Percentiles rank a stretch among this genome's conserved stretches.
phyloP scores from a whole-genome alignment of 1,139 yeast species.

The Spathaspora sp. region DNA sequence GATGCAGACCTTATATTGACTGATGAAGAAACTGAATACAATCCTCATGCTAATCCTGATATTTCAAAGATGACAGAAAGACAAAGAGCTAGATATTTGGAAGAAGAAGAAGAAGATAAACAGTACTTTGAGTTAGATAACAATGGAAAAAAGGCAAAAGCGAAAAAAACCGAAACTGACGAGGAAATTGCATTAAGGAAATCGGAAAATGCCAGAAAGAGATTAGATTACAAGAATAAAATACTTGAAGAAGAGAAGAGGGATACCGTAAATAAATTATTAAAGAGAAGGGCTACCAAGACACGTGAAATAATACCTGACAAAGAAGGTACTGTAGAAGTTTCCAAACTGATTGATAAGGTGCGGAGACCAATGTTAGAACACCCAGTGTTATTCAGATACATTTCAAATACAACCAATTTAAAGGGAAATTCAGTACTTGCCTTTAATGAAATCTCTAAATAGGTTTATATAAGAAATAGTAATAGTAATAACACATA shows the following conservation, averaged over 20 bases:
- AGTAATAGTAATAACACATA: slow-evolving; percentile 1
- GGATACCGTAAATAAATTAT: slow-evolving; percentile 81
- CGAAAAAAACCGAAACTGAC: slow-evolving; percentile 62
- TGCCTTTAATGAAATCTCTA: slow-evolving; percentile 15
- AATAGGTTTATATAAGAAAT: background rate
- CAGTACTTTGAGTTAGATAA: slow-evolving; percentile 26
- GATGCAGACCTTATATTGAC: slow-evolving; percentile 43
- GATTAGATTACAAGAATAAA: slow-evolving; percentile 82
- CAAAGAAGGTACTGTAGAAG: slow-evolving; percentile 35
- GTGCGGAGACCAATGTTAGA: slow-evolving; percentile 35
- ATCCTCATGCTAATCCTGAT: slow-evolving; percentile 45
- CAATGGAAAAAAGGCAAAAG: slow-evolving; percentile 26
- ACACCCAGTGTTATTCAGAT: slow-evolving; percentile 34
- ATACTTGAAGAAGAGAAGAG: slow-evolving; percentile 88
- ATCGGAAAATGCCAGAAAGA: slow-evolving; percentile 85
- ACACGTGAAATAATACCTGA: slow-evolving; percentile 42
- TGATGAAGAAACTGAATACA: slow-evolving; percentile 45
- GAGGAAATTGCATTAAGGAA: slow-evolving; percentile 81
- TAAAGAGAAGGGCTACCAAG: slow-evolving; percentile 79
- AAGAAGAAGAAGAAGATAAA: slow-evolving; percentile 20
- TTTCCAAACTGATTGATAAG: slow-evolving; percentile 23
- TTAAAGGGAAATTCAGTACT: slow-evolving; percentile 22
- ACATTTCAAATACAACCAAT: slow-evolving; percentile 20
- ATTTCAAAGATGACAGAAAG: slow-evolving; percentile 60
- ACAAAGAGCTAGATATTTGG: slow-evolving; percentile 51